A percentile compares a stretch with the other conserved stretches of the same genome.
phyloP scores from a whole-genome alignment of 129 eudicot species.

The Sambucus nigra region DNA sequence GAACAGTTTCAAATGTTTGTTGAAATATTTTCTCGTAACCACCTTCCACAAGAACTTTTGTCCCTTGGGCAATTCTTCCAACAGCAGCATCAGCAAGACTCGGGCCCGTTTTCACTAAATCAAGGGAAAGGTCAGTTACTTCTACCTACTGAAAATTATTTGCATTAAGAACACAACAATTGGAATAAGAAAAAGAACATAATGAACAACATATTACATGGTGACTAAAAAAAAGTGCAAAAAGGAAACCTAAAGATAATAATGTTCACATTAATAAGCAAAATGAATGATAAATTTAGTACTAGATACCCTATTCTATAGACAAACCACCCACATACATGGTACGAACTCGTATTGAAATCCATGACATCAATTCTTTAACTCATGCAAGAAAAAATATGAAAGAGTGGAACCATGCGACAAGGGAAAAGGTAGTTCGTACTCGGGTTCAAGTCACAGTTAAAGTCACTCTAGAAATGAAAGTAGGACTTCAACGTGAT shows the following conservation, averaged over 20 bases:
- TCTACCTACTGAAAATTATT: not conserved
- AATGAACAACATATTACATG: not conserved
- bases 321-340: not conserved
- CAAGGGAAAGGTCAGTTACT: slow-evolving; percentile 1
- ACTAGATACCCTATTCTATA: not conserved
- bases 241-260: not conserved
- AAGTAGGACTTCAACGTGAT: too few relatives aligned
- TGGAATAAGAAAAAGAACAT: not conserved
- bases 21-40: slow-evolving; percentile 84
- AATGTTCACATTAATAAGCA: not conserved
- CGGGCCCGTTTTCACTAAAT: slow-evolving; percentile 86
- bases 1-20: slow-evolving; percentile 75
- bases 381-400: too few relatives aligned
- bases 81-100: slow-evolving; percentile 90
- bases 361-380: too few relatives aligned
- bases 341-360: too few relatives aligned
- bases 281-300: not conserved
- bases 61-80: slow-evolving; percentile 83
- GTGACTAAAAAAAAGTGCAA: not conserved
- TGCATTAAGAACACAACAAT: not conserved
- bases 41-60: slow-evolving; percentile 89
- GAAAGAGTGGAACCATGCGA: too few relatives aligned
- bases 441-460: too few relatives aligned
- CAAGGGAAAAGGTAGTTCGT: too few relatives aligned
- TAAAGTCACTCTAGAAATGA: too few relatives aligned